Evolutionary conservation across 345 rosid genomes (phyloP).

Genomic region (Bretschneidera sinensis): DNA sequence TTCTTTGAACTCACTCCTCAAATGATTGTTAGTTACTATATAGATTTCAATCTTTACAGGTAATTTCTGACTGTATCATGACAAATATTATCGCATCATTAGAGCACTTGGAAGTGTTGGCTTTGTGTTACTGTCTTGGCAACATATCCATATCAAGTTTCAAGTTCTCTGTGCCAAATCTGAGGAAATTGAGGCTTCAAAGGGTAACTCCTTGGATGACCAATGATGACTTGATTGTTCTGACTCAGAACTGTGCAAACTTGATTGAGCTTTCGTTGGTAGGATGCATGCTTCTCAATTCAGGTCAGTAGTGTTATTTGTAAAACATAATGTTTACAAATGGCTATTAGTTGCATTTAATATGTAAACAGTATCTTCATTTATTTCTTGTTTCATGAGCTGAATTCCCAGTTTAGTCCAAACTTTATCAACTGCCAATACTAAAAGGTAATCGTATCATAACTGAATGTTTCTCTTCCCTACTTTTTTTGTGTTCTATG

Average conservation of each 20-base stretch:
- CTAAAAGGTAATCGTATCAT: not conserved
- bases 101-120: constrained; percentile 43
- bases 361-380: not conserved
- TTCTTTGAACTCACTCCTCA: too few relatives aligned
- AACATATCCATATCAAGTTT: constrained; percentile 62
- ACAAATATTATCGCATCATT: constrained; percentile 36
- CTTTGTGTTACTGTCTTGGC: constrained; percentile 71
- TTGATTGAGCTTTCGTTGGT: constrained; percentile 56
- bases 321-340: not conserved
- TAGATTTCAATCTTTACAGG: constrained; percentile 32
- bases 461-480: constrained; percentile 5
- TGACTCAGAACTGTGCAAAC: constrained; percentile 46
- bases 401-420: not conserved
- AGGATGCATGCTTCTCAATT: constrained; percentile 55
- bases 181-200: constrained; percentile 58
- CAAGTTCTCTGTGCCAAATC: constrained; percentile 34
- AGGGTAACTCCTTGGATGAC: constrained; percentile 80
- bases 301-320: constrained; percentile 41
- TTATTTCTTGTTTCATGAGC: not conserved
- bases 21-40: too few relatives aligned
- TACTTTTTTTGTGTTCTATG: constrained; percentile 9
- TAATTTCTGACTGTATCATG: constrained; percentile 51
- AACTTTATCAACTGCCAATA: too few relatives aligned
- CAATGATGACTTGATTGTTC: constrained; percentile 49
- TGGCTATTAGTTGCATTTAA: not conserved